phyloP scores from a whole-genome alignment of 371 early-diverging fungal genomes.

The Apophysomyces sp. region DNA sequence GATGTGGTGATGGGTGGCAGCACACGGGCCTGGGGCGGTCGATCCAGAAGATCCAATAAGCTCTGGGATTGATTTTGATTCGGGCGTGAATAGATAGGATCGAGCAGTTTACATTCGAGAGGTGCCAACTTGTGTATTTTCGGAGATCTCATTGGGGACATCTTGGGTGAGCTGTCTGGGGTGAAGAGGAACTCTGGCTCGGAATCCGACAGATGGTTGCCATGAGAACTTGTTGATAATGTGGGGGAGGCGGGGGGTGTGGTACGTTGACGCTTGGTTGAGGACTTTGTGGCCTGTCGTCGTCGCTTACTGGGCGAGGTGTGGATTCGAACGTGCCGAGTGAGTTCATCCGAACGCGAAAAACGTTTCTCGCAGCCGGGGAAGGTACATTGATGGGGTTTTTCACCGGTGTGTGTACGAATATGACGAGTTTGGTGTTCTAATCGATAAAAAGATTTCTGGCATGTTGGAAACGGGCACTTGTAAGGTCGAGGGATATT shows the following conservation, averaged over 20 bases:
- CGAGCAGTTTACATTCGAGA: conserved; percentile 28
- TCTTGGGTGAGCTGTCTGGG: conserved; percentile 42
- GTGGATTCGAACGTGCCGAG: conserved; percentile 65
- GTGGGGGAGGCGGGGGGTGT: conserved; percentile 51
- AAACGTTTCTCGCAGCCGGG: conserved; percentile 75
- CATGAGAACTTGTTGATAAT: conserved; percentile 28
- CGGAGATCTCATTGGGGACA: conserved; percentile 27
- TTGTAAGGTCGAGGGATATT: conserved; percentile 60
- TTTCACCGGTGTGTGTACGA: conserved; percentile 84
- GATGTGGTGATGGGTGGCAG: conserved; percentile 34
- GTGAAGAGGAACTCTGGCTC: conserved; percentile 42
- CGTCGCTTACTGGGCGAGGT: conserved; percentile 41
- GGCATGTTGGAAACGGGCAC: conserved; percentile 55
- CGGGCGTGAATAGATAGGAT: conserved; percentile 19
- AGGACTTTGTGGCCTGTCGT: conserved; percentile 19
- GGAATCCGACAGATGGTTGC: conserved; percentile 31
- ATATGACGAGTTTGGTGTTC: conserved; percentile 79
- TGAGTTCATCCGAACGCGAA: conserved; percentile 71
- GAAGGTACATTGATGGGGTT: conserved; percentile 74
- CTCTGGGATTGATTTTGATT: conserved; percentile 11
- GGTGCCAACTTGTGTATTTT: conserved; percentile 21
- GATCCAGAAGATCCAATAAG: conserved; percentile 37
- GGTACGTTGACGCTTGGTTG: conserved; percentile 13
- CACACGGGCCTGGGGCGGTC: conserved; percentile 42
- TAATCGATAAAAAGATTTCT: conserved; percentile 64